These are phyloP conservation scores for Juglanconis sp. DNA, from an alignment of 2,329 filamentous ascomycete genomes.

Conservation along the genomic window DNA sequence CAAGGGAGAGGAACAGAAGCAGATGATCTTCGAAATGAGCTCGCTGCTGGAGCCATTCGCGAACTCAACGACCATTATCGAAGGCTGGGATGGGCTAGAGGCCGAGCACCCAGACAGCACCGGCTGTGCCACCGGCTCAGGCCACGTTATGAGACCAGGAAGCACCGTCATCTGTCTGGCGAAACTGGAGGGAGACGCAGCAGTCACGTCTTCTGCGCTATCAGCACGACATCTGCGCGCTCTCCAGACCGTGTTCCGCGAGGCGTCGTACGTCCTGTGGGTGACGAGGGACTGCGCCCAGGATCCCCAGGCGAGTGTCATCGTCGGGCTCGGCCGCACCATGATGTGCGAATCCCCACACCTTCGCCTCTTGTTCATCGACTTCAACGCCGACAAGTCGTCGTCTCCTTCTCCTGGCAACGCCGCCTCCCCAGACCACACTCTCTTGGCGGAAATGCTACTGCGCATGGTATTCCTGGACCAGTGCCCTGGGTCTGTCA, in stretches of 20 bases:
- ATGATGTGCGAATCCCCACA: neutral
- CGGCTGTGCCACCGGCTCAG: too few species aligned
- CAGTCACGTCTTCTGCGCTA: too few species aligned
- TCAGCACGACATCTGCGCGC: neutral
- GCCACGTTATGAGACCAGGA: too few species aligned
- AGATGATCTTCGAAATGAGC: too few species aligned
- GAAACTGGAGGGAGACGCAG: too few species aligned
- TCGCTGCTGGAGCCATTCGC: too few species aligned
- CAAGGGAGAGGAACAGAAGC: too few species aligned
- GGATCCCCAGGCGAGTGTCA: conserved; percentile 9
- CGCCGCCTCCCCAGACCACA: neutral
- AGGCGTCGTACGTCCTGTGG: neutral
- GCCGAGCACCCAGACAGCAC: too few species aligned
- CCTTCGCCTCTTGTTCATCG: neutral
- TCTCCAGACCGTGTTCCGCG: neutral
- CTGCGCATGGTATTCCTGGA: neutral
- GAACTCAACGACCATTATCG: too few species aligned
- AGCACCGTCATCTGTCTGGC: too few species aligned
- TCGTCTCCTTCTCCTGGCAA: too few species aligned
- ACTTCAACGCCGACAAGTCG: neutral
- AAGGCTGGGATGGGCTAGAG: too few species aligned
- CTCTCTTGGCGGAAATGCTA: neutral
- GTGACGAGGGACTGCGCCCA: conserved; percentile 3
- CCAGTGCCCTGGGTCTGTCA: neutral
- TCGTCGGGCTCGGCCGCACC: neutral